A percentile compares a stretch with the other conserved stretches of the same genome.
Conservation (phyloP, 1,284 basidiomycete genomes). For the Cronartium ribicola region DNA sequence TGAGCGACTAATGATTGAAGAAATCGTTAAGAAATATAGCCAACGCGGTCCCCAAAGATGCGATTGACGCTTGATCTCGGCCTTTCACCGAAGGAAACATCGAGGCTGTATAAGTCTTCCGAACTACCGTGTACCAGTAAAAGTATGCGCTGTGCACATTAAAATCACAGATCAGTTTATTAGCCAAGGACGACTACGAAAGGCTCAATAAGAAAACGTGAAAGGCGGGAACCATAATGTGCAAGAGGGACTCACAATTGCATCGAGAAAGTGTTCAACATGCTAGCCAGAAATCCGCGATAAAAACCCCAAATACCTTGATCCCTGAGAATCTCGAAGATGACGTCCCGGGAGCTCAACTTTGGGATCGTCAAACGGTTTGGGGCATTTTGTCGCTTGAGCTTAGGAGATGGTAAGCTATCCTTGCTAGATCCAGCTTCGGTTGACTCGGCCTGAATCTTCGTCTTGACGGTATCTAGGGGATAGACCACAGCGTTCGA, state of each 20-base stretch:
- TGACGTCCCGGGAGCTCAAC: conserved; percentile 45
- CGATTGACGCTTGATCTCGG: not conserved
- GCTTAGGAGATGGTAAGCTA: conserved; percentile 42
- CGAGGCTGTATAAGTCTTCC: conserved; percentile 62
- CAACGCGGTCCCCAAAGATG: conserved; percentile 11
- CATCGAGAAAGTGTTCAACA: conserved; percentile 96
- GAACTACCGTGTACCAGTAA: conserved; percentile 93
- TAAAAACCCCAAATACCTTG: conserved; percentile 81
- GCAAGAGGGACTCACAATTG: conserved; percentile 61
- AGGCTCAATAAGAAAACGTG: conserved; percentile 7
- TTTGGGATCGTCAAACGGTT: conserved; percentile 47
- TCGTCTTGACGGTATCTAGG: conserved; percentile 88
- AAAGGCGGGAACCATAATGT: conserved; percentile 8
- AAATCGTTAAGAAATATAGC: not conserved
- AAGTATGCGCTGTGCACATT: conserved; percentile 81
- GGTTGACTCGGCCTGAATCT: conserved; percentile 68
- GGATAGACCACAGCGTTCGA: conserved; percentile 94
- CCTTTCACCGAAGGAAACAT: conserved; percentile 41
- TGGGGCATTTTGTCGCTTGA: conserved; percentile 48
- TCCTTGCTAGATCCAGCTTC: conserved; percentile 50
- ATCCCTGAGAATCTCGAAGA: conserved; percentile 68
- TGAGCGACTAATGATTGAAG: not conserved
- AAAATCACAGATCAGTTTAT: conserved; percentile 6
- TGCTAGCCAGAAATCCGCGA: conserved; percentile 91
- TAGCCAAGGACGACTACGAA: not conserved